Evolutionary conservation across 208 protist species (phyloP).

Genomic region (Sergeia podlipaevii): DNA sequence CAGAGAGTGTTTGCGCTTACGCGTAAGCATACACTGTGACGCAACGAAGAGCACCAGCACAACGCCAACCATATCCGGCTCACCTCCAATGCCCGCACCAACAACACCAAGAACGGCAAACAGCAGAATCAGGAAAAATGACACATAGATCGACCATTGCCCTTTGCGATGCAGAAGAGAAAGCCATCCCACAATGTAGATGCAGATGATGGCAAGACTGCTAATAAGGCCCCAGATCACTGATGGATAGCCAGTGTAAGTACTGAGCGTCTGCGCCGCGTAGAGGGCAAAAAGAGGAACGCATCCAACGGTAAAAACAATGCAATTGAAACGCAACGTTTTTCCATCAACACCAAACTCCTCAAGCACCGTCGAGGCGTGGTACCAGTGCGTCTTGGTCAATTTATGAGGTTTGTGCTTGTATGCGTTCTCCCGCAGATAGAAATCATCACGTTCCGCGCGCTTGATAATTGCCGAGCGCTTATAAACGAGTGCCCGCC

Average conservation of each 20-base stretch:
- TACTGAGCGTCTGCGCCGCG: constrained; percentile 49
- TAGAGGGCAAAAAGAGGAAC: constrained; percentile 78
- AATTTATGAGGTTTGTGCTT: constrained; percentile 34
- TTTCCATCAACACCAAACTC: constrained; percentile 82
- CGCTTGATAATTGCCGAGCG: constrained; percentile 30
- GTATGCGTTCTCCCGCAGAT: constrained; percentile 48
- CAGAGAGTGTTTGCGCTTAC: constrained; percentile 69
- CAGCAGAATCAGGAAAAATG: constrained; percentile 44
- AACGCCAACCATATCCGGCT: constrained; percentile 22
- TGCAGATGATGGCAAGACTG: constrained; percentile 44
- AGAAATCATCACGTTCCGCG: constrained; percentile 59
- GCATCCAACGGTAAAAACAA: constrained; percentile 74
- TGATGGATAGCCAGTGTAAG: constrained; percentile 37
- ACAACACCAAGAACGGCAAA: constrained; percentile 52
- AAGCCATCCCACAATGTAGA: constrained; percentile 73
- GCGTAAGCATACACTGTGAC: constrained; percentile 66
- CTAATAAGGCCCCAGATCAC: constrained; percentile 61
- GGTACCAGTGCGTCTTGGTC: constrained; percentile 81
- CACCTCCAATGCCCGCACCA: constrained; percentile 30
- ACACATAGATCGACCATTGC: constrained; percentile 64
- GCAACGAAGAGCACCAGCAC: constrained; percentile 58
- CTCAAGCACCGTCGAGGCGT: constrained; percentile 71
- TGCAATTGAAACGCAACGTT: constrained; percentile 61
- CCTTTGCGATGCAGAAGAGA: constrained; percentile 54
- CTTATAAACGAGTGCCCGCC: constrained; percentile 61